phyloP scores from a whole-genome alignment of 2,329 filamentous ascomycete species.

The Fusarium pseudograminearum region DNA sequence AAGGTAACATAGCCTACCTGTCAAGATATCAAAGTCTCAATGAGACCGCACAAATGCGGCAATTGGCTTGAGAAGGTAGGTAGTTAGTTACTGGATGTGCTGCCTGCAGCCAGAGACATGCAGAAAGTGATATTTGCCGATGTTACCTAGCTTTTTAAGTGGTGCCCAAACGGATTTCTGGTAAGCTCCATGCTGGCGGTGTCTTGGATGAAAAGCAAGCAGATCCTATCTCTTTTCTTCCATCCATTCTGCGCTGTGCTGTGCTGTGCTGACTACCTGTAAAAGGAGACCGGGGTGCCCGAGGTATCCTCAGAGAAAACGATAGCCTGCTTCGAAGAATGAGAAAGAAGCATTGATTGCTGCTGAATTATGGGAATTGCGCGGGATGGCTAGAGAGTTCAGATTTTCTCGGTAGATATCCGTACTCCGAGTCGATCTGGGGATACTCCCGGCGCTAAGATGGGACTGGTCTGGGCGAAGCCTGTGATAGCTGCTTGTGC shows the following conservation, averaged over 20 bases:
- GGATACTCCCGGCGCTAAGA: slow-evolving; percentile 44
- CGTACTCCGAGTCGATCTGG: slow-evolving; percentile 29
- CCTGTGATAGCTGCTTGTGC: slow-evolving; percentile 19
- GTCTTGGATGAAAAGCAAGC: slow-evolving; percentile 12
- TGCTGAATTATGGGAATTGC: slow-evolving; percentile 8
- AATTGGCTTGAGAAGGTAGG: slow-evolving; percentile 6
- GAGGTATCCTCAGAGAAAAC: neutral
- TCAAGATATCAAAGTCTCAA: slow-evolving; percentile 9
- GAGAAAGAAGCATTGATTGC: neutral
- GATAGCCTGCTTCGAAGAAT: neutral
- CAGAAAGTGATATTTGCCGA: slow-evolving; percentile 7
- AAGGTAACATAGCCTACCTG: slow-evolving; percentile 11
- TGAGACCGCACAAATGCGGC: neutral
- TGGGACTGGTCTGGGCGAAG: slow-evolving; percentile 17
- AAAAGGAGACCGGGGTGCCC: neutral
- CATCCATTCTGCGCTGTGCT: neutral
- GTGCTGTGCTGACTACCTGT: neutral
- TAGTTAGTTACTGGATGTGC: neutral
- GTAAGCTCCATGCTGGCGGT: slow-evolving; percentile 17
- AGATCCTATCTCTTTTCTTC: neutral
- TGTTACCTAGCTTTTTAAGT: slow-evolving; percentile 5
- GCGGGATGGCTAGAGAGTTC: slow-evolving; percentile 36
- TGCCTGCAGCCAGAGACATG: slow-evolving; percentile 28
- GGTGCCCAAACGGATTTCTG: slow-evolving; percentile 13
- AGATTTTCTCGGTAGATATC: slow-evolving; percentile 32